Base-by-base conservation (phyloP, 1,139 yeast genomes). In the Diutina scorzettiae region DNA sequence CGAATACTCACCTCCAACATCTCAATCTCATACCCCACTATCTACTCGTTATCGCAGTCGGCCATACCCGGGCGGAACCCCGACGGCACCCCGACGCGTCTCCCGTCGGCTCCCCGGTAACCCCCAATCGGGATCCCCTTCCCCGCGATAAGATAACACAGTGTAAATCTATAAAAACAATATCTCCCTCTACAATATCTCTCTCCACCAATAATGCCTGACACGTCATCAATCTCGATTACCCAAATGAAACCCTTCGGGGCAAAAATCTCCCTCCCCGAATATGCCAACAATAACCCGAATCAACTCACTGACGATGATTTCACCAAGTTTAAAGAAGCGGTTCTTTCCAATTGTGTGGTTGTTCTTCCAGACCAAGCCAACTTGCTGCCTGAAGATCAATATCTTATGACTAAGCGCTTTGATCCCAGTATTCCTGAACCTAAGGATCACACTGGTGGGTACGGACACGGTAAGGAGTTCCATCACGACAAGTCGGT, bases 401-500 rank as follows among this genome's bases (percentile, higher is more conserved):
- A 85, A 59, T 83, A 81, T 58, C 58, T 68, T 29, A 67, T 85
- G 43, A 85, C 95, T 29, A 73, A 78, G 49, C 70, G 83, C 51
- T 81, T 84, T 54, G 95, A 84, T 54, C 86, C 91, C 29, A 63
- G 84, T 5, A 76, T 85, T 46, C 71, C 72, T 3, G 68, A 62
- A 44, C 67, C 71, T 20, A 66, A 63, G 45, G 72, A 67, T 37
- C 58, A 56, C 27, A 34, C 39, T 5, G 39, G 39, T 2, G 69
- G 69, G 2, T 85, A 85, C 51, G 95, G 95, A 32, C 95, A 85
- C 53, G 86, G 91, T 44, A 81, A 82, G 56, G 83, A 82, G 48
- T 83, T 84, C 60, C 78, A 91, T 55, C 89, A 85, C 53, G 72
- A 73, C 44, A 76, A 81, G 52, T 79, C 89, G 2, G 85, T 85